A percentile compares a stretch with the other conserved stretches of the same genome.
These are phyloP conservation scores for Eutrema yunnanense DNA, from an alignment of 345 rosid species.

Conservation along the genomic window DNA sequence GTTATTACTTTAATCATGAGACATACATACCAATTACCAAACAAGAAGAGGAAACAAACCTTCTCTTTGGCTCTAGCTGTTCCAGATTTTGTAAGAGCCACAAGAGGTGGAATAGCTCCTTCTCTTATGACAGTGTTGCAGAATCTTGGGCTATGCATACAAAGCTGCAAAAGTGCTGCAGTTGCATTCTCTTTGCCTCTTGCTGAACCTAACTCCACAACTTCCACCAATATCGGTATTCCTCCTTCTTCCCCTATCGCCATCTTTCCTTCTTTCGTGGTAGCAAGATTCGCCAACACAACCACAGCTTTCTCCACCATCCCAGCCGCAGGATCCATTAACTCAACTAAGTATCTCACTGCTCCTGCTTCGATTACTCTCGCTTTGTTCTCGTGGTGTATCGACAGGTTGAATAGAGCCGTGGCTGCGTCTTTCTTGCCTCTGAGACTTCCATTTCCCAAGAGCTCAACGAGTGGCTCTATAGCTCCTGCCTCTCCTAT, in stretches of 20 bases:
- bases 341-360: constrained; percentile 72
- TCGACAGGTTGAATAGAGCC: constrained; percentile 78
- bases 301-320: constrained; percentile 95
- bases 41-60: constrained; percentile 34
- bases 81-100: constrained; percentile 82
- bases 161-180: constrained; percentile 84
- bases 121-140: constrained; percentile 76
- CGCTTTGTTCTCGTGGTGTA: constrained; percentile 73
- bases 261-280: constrained; percentile 61
- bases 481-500: constrained; percentile 89
- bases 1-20: neutral
- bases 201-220: constrained; percentile 86
- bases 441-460: constrained; percentile 72
- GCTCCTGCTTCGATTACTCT: constrained; percentile 86
- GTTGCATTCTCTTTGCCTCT: constrained; percentile 97
- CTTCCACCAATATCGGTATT: constrained; percentile 81
- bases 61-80: constrained; percentile 90
- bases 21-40: neutral
- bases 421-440: constrained; percentile 96
- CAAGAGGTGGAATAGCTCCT: constrained; percentile 92
- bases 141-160: constrained; percentile 49
- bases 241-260: constrained; percentile 84
- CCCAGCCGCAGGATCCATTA: constrained; percentile 92
- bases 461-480: constrained; percentile 73
- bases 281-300: constrained; percentile 89